These are phyloP conservation scores for Backusella circina DNA, from an alignment of 192 early-diverging fungal species.

Conservation along the genomic window DNA sequence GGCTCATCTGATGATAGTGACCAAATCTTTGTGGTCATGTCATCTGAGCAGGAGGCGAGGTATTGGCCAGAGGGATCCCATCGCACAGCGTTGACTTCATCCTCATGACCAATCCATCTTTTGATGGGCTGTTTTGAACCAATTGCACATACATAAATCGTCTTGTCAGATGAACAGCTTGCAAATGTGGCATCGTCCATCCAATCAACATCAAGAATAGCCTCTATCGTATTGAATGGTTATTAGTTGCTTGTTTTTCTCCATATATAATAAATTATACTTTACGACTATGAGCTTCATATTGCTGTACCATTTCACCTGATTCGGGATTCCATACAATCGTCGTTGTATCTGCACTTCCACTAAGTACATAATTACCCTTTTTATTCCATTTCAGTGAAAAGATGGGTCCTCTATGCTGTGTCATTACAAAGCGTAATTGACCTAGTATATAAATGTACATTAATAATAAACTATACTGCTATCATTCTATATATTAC, in stretches of 20 bases:
- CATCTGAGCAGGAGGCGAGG: constrained; percentile 79
- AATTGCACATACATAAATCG: constrained; percentile 78
- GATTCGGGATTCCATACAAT: constrained; percentile 82
- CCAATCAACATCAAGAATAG: constrained; percentile 91
- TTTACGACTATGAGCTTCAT: constrained; percentile 61
- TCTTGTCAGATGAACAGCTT: constrained; percentile 77
- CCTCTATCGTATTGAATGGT: constrained; percentile 20
- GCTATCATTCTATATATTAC: constrained; percentile 5
- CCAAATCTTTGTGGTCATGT: constrained; percentile 75
- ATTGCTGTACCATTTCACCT: constrained; percentile 71
- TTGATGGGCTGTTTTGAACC: constrained; percentile 65
- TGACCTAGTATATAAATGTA: constrained; percentile 41
- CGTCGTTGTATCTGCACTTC: constrained; percentile 74
- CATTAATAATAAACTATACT: background rate
- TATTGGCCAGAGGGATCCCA: constrained; percentile 69
- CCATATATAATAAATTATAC: background rate
- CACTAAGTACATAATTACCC: constrained; percentile 70
- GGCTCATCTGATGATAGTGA: constrained; percentile 53
- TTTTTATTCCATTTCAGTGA: constrained; percentile 83
- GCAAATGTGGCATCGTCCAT: constrained; percentile 89
- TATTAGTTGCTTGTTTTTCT: background rate
- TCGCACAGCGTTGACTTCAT: constrained; percentile 72
- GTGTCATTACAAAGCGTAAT: constrained; percentile 53
- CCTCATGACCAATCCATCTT: constrained; percentile 74
- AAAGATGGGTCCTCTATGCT: constrained; percentile 80